Conservation (phyloP, 2,329 filamentous ascomycete genomes). For the Penicillium glabrum region DNA sequence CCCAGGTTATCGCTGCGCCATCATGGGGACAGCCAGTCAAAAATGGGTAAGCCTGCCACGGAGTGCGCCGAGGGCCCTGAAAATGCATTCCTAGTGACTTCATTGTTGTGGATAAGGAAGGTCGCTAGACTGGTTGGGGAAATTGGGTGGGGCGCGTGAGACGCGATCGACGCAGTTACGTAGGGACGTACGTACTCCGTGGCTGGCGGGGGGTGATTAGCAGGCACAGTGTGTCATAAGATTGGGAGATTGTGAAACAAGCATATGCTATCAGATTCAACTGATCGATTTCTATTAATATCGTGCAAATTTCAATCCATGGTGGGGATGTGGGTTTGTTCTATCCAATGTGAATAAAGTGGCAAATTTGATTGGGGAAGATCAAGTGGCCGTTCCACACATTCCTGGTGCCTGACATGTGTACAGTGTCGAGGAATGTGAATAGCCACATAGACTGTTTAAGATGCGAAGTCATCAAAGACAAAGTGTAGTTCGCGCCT, state of each 20-base stretch:
- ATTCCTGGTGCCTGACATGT: neutral
- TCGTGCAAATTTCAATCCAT: neutral
- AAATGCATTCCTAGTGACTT: conserved; percentile 2
- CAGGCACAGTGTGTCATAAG: neutral
- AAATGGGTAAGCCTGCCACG: neutral
- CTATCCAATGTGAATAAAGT: neutral
- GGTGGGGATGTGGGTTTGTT: neutral
- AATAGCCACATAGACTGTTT: neutral
- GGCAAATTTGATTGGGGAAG: neutral
- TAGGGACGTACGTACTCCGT: neutral
- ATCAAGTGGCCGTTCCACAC: neutral
- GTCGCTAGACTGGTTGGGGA: neutral
- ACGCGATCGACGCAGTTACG: neutral
- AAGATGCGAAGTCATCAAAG: neutral
- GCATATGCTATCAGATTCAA: neutral
- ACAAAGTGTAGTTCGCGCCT: neutral
- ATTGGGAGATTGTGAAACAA: neutral
- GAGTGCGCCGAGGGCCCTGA: neutral
- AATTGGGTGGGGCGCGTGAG: neutral
- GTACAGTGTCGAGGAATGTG: neutral
- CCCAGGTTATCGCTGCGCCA: neutral
- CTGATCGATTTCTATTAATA: neutral
- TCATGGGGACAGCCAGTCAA: neutral
- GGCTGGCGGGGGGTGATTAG: neutral
- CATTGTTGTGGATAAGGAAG: neutral